Evolutionary conservation across 2,329 filamentous ascomycete species (phyloP).

Genomic region (Allantophomopsis lycopodina): DNA sequence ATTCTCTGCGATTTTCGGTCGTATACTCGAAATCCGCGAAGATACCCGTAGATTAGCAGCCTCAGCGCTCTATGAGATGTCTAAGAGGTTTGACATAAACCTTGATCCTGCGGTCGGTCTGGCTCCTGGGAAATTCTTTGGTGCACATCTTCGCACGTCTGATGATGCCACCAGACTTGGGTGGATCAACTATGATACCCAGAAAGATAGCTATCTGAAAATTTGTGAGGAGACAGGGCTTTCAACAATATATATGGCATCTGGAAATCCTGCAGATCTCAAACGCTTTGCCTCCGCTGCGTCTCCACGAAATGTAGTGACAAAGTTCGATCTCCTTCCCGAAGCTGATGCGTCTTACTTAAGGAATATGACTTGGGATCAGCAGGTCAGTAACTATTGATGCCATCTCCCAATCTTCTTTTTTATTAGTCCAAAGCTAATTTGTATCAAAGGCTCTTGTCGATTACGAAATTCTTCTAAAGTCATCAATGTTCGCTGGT

Average conservation of each 20-base stretch:
- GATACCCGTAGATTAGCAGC: constrained; percentile 4
- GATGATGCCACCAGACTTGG: constrained; percentile 1
- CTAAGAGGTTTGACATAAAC: constrained; percentile 9
- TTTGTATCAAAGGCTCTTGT: constrained; percentile 1
- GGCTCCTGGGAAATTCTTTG: constrained; percentile 2
- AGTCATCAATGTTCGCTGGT: neutral
- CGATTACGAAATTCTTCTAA: constrained; percentile 3
- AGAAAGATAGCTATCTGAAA: constrained; percentile 2
- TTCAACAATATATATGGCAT: constrained; percentile 1
- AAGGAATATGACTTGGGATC: constrained; percentile 3
- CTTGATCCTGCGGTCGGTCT: constrained; percentile 2
- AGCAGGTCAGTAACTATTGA: constrained; percentile 1
- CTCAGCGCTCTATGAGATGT: constrained; percentile 8
- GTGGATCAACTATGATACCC: constrained; percentile 1
- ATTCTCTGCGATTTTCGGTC: constrained; percentile 3
- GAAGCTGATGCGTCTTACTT: constrained; percentile 1
- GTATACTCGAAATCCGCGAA: constrained; percentile 1
- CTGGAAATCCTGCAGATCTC: neutral
- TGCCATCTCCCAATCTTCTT: too few relatives aligned
- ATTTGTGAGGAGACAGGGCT: neutral
- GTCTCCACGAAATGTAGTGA: neutral
- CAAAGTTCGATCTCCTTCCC: constrained; percentile 4
- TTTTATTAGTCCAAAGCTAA: too few relatives aligned
- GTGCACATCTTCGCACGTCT: constrained; percentile 4
- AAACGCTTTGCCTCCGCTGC: too few relatives aligned